phyloP scores from a whole-genome alignment of 1,284 basidiomycete genomes.

The Apiotrichum gamsii region DNA sequence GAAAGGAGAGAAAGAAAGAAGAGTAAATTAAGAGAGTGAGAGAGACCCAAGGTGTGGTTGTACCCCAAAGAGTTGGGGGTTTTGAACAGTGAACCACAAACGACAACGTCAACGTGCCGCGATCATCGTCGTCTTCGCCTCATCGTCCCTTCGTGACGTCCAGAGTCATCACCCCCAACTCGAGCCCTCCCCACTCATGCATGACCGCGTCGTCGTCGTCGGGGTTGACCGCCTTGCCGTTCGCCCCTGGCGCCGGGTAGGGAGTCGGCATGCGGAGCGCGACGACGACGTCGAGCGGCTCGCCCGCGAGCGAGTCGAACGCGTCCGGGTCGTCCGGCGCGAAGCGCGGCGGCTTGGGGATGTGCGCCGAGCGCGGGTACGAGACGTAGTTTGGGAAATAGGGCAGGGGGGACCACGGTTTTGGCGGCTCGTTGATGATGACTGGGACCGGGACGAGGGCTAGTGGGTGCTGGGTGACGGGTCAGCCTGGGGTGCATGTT shows the following conservation, averaged over 20 bases:
- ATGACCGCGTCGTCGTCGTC: constrained; percentile 18
- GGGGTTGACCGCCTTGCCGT: not conserved
- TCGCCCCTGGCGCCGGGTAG: not conserved
- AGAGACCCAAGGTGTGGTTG: no score
- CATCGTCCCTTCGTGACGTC: not conserved
- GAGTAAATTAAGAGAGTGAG: no score
- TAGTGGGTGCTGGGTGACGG: constrained; percentile 8
- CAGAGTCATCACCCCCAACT: constrained; percentile 9
- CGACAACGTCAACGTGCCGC: no score
- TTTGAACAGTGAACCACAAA: no score
- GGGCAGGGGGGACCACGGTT: constrained; percentile 22
- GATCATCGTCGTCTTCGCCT: no score
- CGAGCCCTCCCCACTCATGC: constrained; percentile 16
- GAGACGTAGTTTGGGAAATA: constrained; percentile 43
- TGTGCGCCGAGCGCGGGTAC: constrained; percentile 30
- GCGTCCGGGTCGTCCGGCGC: constrained; percentile 7
- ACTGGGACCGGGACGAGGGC: constrained; percentile 7
- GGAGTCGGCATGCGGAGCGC: constrained; percentile 36
- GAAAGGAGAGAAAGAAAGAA: no score
- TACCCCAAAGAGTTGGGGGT: no score
- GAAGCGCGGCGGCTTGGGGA: constrained; percentile 27
- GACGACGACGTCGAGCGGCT: constrained; percentile 31
- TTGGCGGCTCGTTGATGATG: constrained; percentile 18
- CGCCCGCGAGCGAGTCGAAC: constrained; percentile 27
- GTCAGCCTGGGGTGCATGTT: no score